phyloP scores from a whole-genome alignment of 164 flowering plant species.

The Vitis vinifera region DNA sequence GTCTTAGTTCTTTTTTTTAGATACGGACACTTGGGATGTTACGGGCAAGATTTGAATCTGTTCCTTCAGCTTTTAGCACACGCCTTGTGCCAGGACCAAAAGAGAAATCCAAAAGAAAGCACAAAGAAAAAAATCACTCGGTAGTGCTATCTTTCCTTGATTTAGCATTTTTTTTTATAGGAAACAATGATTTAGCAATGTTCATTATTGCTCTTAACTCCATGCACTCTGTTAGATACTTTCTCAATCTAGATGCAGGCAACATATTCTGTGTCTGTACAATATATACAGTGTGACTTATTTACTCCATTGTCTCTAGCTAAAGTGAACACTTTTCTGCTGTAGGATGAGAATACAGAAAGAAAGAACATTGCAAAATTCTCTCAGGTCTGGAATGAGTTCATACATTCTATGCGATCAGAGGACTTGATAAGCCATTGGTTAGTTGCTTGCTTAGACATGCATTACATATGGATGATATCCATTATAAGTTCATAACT shows the following conservation, averaged over 20 bases:
- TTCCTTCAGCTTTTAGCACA: slow-evolving; percentile 69
- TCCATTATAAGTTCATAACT: background rate
- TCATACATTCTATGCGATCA: slow-evolving; percentile 67
- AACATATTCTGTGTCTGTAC: background rate
- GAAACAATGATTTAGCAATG: no score
- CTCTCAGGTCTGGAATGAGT: slow-evolving; percentile 94
- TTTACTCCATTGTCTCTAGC: slow-evolving; percentile 1
- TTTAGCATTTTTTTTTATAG: background rate
- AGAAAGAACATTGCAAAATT: slow-evolving; percentile 66
- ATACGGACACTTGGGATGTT: slow-evolving; percentile 98
- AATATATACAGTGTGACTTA: background rate
- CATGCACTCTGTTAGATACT: no score
- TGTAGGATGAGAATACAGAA: slow-evolving; percentile 46
- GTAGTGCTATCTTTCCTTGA: slow-evolving; percentile 27
- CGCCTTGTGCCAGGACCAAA: slow-evolving; percentile 63
- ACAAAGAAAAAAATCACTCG: slow-evolving; percentile 2
- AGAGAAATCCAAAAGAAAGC: slow-evolving; percentile 25
- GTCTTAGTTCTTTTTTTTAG: slow-evolving; percentile 30
- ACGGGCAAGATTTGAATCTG: slow-evolving; percentile 83
- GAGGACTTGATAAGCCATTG: slow-evolving; percentile 85
- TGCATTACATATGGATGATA: background rate
- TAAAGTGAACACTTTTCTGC: background rate
- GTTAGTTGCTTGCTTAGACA: slow-evolving; percentile 32
- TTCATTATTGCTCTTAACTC: no score
- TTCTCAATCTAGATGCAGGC: background rate